These are phyloP conservation scores for Hamamelis virginiana DNA, from an alignment of 164 flowering plant species.

Conservation along the genomic window DNA sequence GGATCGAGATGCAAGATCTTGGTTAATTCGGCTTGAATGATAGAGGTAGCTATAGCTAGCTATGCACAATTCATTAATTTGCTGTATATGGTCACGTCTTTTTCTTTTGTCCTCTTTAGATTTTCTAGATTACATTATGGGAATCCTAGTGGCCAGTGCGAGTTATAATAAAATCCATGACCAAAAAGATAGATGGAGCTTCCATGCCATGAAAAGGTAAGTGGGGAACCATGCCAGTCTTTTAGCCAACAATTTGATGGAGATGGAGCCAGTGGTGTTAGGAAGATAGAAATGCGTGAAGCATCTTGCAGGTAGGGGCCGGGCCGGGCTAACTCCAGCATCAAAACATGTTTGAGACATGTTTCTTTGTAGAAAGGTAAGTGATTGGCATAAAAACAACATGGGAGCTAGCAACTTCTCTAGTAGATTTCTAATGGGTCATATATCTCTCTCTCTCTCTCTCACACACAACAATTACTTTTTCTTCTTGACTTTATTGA, in stretches of 20 bases:
- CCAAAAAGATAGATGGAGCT: background rate
- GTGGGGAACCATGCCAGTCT: slow-evolving; percentile 14
- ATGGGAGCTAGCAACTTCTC: slow-evolving; percentile 11
- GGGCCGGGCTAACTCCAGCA: slow-evolving; percentile 22
- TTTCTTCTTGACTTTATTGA: slow-evolving; percentile 7
- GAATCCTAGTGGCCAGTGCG: too few species aligned
- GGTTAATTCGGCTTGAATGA: too few species aligned
- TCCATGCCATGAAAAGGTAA: background rate
- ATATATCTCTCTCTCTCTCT: background rate
- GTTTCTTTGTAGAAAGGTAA: slow-evolving; percentile 21
- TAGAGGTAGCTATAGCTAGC: too few species aligned
- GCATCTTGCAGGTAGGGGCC: slow-evolving; percentile 9
- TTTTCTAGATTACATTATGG: too few species aligned
- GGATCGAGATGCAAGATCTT: too few species aligned
- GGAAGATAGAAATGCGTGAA: slow-evolving; percentile 5
- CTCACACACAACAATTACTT: background rate
- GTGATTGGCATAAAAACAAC: slow-evolving; percentile 9
- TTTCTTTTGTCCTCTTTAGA: too few species aligned
- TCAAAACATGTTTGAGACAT: slow-evolving; percentile 48
- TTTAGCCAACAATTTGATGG: slow-evolving; percentile 30
- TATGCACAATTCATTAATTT: too few species aligned
- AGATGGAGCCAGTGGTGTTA: slow-evolving; percentile 15
- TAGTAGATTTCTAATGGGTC: background rate
- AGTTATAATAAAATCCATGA: background rate
- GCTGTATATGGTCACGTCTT: too few species aligned